A percentile compares a stretch with the other conserved stretches of the same genome.
Evolutionary conservation across 2,329 filamentous ascomycete species (phyloP).

Genomic region (Alternaria viburni): DNA sequence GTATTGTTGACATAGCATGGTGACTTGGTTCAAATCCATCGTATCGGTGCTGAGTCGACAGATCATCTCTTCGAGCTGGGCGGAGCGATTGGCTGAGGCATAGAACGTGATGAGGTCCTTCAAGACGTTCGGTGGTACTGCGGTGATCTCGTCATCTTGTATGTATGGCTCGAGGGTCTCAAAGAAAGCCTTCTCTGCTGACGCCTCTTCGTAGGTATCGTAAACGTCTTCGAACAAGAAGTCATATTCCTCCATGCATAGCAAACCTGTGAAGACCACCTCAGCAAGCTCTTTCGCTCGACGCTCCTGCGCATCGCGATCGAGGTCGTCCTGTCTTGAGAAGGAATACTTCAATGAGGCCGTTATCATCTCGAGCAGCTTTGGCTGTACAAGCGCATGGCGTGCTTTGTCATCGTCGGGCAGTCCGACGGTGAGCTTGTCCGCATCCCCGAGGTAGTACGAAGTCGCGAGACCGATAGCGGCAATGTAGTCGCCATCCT

Average conservation of each 20-base stretch:
- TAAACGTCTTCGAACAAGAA: constrained; percentile 93
- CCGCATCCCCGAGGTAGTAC: constrained; percentile 89
- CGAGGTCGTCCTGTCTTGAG: constrained; percentile 62
- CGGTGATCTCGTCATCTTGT: constrained; percentile 74
- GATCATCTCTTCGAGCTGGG: constrained; percentile 88
- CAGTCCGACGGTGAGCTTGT: constrained; percentile 91
- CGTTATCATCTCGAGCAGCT: constrained; percentile 89
- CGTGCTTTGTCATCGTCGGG: constrained; percentile 80
- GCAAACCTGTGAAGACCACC: constrained; percentile 82
- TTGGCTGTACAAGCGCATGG: constrained; percentile 84
- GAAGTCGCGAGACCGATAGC: constrained; percentile 89
- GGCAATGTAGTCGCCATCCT: constrained; percentile 92
- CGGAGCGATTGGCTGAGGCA: constrained; percentile 75
- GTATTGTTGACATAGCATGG: constrained; percentile 87
- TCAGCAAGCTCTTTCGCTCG: constrained; percentile 80
- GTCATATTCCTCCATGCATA: constrained; percentile 76
- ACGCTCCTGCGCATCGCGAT: constrained; percentile 58
- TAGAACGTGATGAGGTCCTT: constrained; percentile 87
- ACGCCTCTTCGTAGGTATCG: constrained; percentile 83
- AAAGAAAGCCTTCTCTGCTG: constrained; percentile 76
- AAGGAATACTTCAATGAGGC: constrained; percentile 92
- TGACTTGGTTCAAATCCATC: constrained; percentile 93
- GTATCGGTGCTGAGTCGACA: constrained; percentile 90
- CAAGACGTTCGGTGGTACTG: constrained; percentile 80
- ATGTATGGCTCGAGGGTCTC: constrained; percentile 90